Base-by-base conservation (phyloP, 2,329 filamentous ascomycete genomes). In the Magnaporthiopsis incrustans region DNA sequence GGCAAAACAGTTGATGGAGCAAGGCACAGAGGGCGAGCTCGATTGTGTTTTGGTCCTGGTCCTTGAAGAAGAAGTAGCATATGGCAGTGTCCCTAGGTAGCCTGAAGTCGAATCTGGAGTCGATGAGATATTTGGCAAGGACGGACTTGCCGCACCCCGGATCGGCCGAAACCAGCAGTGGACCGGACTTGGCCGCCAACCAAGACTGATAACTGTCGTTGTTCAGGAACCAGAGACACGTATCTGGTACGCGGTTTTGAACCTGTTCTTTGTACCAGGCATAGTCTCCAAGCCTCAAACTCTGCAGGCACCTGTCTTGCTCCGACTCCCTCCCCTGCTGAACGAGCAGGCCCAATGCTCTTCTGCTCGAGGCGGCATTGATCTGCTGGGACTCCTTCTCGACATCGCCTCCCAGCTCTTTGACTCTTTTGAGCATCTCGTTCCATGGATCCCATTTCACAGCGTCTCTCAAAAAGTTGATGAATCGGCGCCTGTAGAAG, bases 61-160 rank as follows among this genome's bases (percentile, higher is more conserved):
- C 74, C 64, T 78, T 78, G 68, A 79, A 79, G 64, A 79, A 80
- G 65, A 78, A 79, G 68, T 79, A 79, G 67, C 76, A 78, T 3
- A 76, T 69, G 0, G 70, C 71, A 63, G 66, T 59, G 3, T 64
- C 59, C 6, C 25, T 22, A 33, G 67, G 68, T 1, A 77, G 65
- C 6, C 56, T 61, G 7, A 70, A 38, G 57, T 75, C 70, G n/a
- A 77, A 65, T 8, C 57, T 63, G 7, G 70, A 38, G 57, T 76
- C 71, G 25, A 76, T 66, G 0, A 77, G 69, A 59, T 71, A 73
- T 58, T 70, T 74, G 11, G 76, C 71, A 50, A 78, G 61, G 53
- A 74, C 75, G 0, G 75, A 77, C 65, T 77, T 78, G 3, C 76
- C 75, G 61, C 74, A 78, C 0, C 76, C 76, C 30, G 76, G 75